phyloP scores from a whole-genome alignment of 495 filamentous ascomycete species.

The Trichocladium antarcticum region DNA sequence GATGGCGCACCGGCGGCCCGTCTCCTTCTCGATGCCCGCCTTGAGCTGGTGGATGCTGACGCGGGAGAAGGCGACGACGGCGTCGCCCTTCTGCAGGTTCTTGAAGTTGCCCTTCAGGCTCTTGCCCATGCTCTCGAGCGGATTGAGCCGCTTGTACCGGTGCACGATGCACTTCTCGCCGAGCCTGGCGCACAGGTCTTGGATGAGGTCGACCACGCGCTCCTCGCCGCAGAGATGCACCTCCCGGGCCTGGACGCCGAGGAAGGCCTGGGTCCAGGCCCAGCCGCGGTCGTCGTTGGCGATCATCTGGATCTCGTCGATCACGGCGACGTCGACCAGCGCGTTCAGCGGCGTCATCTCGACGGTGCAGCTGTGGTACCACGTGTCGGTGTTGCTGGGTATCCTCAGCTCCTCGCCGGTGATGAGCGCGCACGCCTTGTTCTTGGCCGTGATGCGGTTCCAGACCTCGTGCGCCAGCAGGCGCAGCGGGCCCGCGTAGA shows the following conservation, averaged over 20 bases:
- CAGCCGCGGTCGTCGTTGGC: constrained; percentile 61
- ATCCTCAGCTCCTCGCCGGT: constrained; percentile 81
- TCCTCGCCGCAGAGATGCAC: constrained; percentile 91
- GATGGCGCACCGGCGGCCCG: constrained; percentile 71
- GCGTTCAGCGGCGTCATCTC: constrained; percentile 79
- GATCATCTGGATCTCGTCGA: constrained; percentile 90
- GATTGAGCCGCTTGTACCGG: constrained; percentile 70
- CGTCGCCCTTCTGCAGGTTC: constrained; percentile 77
- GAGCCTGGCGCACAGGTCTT: constrained; percentile 62
- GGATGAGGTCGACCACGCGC: constrained; percentile 66
- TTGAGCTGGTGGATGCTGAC: constrained; percentile 74
- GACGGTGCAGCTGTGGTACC: constrained; percentile 77
- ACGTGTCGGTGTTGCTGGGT: constrained; percentile 36
- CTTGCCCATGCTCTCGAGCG: constrained; percentile 50
- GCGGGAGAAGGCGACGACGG: constrained; percentile 74
- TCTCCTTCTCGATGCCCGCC: constrained; percentile 59
- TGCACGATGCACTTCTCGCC: constrained; percentile 77
- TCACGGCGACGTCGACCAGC: constrained; percentile 76
- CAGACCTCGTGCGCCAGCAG: constrained; percentile 91
- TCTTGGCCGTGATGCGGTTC: constrained; percentile 63
- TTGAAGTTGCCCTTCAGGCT: constrained; percentile 52
- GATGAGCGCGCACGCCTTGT: constrained; percentile 63
- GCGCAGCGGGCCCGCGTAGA: constrained; percentile 85
- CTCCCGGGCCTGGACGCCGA: constrained; percentile 77
- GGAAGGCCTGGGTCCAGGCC: constrained; percentile 92